Evolutionary conservation across 768 basidiomycete genomes (phyloP).

Genomic region (Tricholomella constricta): DNA sequence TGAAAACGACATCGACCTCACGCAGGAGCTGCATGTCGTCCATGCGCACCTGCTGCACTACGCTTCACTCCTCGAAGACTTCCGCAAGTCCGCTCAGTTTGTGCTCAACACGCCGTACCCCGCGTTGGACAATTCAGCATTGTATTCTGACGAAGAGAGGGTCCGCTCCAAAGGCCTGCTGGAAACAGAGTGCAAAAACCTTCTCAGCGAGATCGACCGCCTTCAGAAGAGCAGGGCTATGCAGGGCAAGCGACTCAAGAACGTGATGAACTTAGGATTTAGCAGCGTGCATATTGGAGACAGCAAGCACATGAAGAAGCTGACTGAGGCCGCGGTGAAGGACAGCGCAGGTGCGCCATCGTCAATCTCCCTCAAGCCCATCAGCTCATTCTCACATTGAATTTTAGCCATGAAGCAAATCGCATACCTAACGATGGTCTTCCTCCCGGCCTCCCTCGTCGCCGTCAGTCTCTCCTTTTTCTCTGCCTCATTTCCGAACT

Average conservation of each 20-base stretch:
- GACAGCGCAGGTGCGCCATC: slow-evolving; percentile 42
- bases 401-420: slow-evolving; percentile 50
- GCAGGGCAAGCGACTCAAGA: slow-evolving; percentile 48
- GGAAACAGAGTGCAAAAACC: slow-evolving; percentile 45
- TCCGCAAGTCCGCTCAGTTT: slow-evolving; percentile 53
- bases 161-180: slow-evolving; percentile 28
- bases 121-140: slow-evolving; percentile 31
- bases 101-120: slow-evolving; percentile 51
- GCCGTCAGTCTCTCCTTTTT: slow-evolving; percentile 32
- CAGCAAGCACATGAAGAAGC: slow-evolving; percentile 39
- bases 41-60: slow-evolving; percentile 63
- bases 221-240: slow-evolving; percentile 42
- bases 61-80: slow-evolving; percentile 53
- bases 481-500: background rate
- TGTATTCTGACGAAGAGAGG: slow-evolving; percentile 14
- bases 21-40: slow-evolving; percentile 55
- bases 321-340: slow-evolving; percentile 42
- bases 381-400: background rate
- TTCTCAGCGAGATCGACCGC: slow-evolving; percentile 52
- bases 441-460: slow-evolving; percentile 56
- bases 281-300: slow-evolving; percentile 51
- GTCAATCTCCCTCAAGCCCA: background rate
- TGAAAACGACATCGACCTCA: slow-evolving; percentile 43
- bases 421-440: slow-evolving; percentile 62
- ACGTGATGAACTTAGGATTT: slow-evolving; percentile 54